Evolutionary conservation across 192 early-diverging fungal genomes (phyloP).

Genomic region (Coemansia sp.): DNA sequence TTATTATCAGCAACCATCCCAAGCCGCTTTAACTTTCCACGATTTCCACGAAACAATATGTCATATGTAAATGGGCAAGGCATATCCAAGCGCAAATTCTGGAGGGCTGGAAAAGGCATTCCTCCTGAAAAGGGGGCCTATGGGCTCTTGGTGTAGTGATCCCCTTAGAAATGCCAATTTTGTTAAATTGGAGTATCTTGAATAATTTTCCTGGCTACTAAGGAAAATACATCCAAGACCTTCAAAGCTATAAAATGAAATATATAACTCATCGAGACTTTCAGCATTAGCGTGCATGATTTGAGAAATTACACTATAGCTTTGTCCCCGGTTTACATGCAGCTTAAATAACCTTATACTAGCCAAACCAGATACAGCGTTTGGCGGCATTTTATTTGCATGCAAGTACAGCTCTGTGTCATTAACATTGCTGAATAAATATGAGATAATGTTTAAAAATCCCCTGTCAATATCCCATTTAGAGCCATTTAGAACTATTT

Average conservation of each 20-base stretch:
- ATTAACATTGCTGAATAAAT: not conserved
- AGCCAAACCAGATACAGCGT: not conserved
- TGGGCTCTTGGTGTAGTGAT: not conserved
- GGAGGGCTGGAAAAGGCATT: conserved; percentile 15
- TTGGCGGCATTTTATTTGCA: not conserved
- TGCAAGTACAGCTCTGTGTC: not conserved
- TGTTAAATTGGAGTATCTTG: not conserved
- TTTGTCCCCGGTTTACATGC: not conserved
- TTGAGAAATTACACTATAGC: not conserved
- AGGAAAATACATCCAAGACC: not conserved
- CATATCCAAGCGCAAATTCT: conserved; percentile 1
- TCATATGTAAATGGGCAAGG: conserved; percentile 18
- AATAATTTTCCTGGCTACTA: too few relatives aligned
- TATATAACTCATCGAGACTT: not conserved
- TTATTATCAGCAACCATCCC: conserved; percentile 1
- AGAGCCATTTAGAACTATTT: too few relatives aligned
- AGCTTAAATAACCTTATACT: not conserved
- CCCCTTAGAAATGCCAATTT: not conserved
- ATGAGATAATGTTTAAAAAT: too few relatives aligned
- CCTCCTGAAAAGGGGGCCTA: not conserved
- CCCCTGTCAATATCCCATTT: too few relatives aligned
- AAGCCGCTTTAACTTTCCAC: conserved; percentile 1
- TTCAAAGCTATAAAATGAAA: not conserved
- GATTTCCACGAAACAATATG: conserved; percentile 19
- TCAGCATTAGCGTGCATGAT: not conserved